Evolutionary conservation across 345 rosid species (phyloP).

Genomic region (Raphanus sativus): DNA sequence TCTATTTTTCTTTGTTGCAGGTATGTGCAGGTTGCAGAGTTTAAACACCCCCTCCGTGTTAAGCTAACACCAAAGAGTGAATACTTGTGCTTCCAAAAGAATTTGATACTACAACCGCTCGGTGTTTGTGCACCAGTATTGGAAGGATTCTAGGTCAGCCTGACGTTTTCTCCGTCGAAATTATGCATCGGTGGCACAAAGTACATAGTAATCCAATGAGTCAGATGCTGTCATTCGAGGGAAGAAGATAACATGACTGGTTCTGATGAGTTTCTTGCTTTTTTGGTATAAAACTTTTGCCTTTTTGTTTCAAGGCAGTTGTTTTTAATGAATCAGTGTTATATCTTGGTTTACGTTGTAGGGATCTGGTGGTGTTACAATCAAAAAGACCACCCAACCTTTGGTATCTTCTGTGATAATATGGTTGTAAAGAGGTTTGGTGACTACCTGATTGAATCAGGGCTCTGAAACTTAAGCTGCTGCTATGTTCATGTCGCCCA

Average conservation of each 20-base stretch:
- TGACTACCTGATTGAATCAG: conserved; percentile 75
- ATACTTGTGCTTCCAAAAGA: too few relatives aligned
- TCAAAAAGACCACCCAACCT: conserved; percentile 70
- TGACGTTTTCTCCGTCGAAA: too few relatives aligned
- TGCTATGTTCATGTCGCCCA: background rate
- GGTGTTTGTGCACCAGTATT: too few relatives aligned
- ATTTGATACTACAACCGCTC: too few relatives aligned
- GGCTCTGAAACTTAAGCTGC: conserved; percentile 42
- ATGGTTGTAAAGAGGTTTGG: conserved; percentile 86
- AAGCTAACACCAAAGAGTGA: too few relatives aligned
- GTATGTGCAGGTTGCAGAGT: too few relatives aligned
- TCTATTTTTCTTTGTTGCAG: too few relatives aligned
- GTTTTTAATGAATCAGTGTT: background rate
- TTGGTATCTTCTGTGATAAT: conserved; percentile 66
- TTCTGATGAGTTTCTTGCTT: background rate
- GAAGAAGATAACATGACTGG: background rate
- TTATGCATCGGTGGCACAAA: too few relatives aligned
- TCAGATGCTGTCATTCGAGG: background rate
- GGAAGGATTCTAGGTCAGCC: too few relatives aligned
- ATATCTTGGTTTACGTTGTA: conserved; percentile 21
- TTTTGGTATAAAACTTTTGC: background rate
- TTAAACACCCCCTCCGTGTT: too few relatives aligned
- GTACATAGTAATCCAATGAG: too few relatives aligned
- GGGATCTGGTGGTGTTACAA: conserved; percentile 79
- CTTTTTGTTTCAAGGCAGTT: background rate